phyloP scores from a whole-genome alignment of 441 rosid species.

The Mallotus repandus region DNA sequence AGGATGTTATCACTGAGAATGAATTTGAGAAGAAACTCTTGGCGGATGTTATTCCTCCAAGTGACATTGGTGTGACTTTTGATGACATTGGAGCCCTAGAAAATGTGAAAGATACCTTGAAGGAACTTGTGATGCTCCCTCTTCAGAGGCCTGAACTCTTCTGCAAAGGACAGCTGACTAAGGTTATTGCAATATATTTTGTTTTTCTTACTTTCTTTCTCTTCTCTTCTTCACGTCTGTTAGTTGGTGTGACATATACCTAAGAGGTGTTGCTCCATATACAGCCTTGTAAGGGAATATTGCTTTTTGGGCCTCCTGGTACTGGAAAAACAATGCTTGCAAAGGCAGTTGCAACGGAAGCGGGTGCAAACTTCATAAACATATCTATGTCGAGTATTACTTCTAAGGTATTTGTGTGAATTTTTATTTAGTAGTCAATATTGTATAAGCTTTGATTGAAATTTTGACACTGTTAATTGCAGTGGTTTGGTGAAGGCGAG shows the following conservation, averaged over 20 bases:
- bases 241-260: not conserved
- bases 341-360: slow-evolving; percentile 98
- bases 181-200: slow-evolving; percentile 46
- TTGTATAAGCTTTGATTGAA: slow-evolving; percentile 6
- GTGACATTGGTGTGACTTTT: slow-evolving; percentile 93
- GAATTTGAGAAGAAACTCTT: slow-evolving; percentile 98
- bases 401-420: slow-evolving; percentile 65
- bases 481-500: slow-evolving; percentile 99
- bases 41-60: slow-evolving; percentile 94
- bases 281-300: slow-evolving; percentile 96
- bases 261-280: slow-evolving; percentile 11
- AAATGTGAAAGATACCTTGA: slow-evolving; percentile 95
- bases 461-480: slow-evolving; percentile 36
- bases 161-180: slow-evolving; percentile 95
- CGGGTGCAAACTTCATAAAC: slow-evolving; percentile 97
- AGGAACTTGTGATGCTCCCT: slow-evolving; percentile 99
- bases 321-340: slow-evolving; percentile 99
- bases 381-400: slow-evolving; percentile 99
- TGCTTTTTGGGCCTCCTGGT: slow-evolving; percentile 99
- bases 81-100: slow-evolving; percentile 97
- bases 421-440: not conserved
- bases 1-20: slow-evolving; percentile 98
- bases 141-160: slow-evolving; percentile 98
- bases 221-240: not conserved
- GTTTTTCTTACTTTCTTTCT: not conserved